Evolutionary conservation across 1,284 basidiomycete species (phyloP).

Genomic region (Cutaneotrichosporon curvatum): DNA sequence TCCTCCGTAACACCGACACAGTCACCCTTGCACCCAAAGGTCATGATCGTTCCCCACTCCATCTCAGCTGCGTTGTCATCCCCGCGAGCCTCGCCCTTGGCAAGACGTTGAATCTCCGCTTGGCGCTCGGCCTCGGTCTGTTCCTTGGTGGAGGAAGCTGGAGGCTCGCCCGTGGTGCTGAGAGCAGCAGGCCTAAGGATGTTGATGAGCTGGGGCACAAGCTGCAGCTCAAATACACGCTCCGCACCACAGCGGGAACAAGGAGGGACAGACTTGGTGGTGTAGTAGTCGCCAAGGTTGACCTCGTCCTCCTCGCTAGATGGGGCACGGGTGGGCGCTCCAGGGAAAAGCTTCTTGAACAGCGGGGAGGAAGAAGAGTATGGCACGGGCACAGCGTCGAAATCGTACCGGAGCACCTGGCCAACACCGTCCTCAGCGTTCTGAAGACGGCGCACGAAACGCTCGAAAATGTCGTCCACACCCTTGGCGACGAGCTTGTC

Average conservation of each 20-base stretch:
- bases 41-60: constrained; percentile 47
- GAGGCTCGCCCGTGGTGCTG: constrained; percentile 12
- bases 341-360: constrained; percentile 40
- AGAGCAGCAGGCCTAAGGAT: constrained; percentile 32
- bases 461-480: constrained; percentile 45
- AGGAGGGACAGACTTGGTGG: constrained; percentile 24
- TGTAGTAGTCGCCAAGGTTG: constrained; percentile 28
- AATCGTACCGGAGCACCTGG: constrained; percentile 47
- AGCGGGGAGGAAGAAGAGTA: constrained; percentile 41
- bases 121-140: constrained; percentile 37
- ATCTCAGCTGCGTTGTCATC: constrained; percentile 33
- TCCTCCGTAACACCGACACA: constrained; percentile 45
- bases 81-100: constrained; percentile 19
- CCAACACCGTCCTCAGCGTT: constrained; percentile 35
- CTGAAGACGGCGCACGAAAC: constrained; percentile 38
- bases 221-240: constrained; percentile 45
- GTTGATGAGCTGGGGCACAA: constrained; percentile 44
- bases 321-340: constrained; percentile 16
- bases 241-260: constrained; percentile 35
- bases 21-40: constrained; percentile 44
- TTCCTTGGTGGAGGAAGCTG: neutral
- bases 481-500: constrained; percentile 39
- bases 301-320: constrained; percentile 37
- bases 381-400: constrained; percentile 42
- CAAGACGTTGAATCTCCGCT: constrained; percentile 33